Conservation (phyloP, 2,329 filamentous ascomycete species). For the Cladophialophora immunda region DNA sequence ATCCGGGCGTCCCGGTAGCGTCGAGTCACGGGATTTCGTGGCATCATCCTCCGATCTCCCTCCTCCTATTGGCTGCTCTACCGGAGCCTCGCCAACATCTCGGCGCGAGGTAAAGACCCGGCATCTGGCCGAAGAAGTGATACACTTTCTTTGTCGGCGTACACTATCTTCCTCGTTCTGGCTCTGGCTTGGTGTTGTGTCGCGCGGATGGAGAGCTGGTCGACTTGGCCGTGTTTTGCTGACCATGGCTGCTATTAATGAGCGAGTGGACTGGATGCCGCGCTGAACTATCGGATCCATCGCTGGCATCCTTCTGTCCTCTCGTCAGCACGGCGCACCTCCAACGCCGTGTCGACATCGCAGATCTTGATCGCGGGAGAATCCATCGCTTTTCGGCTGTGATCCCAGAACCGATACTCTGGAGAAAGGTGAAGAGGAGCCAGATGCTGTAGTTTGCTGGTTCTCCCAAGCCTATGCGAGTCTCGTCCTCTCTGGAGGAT, state of each 20-base stretch:
- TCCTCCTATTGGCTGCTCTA: background rate
- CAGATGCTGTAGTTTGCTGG: background rate
- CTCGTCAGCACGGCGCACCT: background rate
- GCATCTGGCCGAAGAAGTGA: background rate
- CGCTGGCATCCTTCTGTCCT: background rate
- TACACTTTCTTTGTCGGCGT: background rate
- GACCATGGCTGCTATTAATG: background rate
- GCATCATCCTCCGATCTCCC: background rate
- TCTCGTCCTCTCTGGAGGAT: background rate
- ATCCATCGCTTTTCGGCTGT: background rate
- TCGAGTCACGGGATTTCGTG: background rate
- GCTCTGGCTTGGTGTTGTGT: no score
- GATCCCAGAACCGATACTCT: background rate
- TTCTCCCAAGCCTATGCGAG: background rate
- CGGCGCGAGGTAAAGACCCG: background rate
- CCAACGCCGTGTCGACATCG: background rate
- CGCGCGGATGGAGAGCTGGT: background rate
- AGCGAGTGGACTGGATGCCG: background rate
- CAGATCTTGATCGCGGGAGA: background rate
- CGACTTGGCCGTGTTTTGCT: background rate
- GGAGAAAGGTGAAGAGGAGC: background rate
- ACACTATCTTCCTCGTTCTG: no score
- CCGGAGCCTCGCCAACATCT: background rate
- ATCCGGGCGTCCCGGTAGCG: constrained; percentile 9
- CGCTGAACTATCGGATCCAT: background rate